A percentile compares a stretch with the other conserved stretches of the same genome.
Conservation (phyloP, 2,329 filamentous ascomycete genomes). For the Sporothrix sp. region DNA sequence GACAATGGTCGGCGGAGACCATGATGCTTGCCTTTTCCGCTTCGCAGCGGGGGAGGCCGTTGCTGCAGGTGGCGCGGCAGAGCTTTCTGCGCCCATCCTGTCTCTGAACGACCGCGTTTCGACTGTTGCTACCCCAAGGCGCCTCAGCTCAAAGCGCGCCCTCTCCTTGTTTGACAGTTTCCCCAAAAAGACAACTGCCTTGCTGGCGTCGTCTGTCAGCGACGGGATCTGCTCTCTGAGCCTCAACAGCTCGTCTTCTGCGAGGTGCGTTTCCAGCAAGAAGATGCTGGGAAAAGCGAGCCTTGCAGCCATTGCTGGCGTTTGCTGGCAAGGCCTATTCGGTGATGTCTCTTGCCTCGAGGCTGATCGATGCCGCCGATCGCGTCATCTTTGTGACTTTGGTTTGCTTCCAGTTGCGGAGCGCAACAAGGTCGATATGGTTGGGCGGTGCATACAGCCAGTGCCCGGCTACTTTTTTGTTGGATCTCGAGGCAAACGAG, state of each 20-base stretch:
- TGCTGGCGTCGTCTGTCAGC: slow-evolving; percentile 60
- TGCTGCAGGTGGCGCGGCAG: too few relatives aligned
- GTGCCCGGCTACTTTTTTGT: too few relatives aligned
- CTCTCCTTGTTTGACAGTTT: slow-evolving; percentile 60
- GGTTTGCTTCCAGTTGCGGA: too few relatives aligned
- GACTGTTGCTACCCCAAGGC: slow-evolving; percentile 50
- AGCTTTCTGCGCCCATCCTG: not conserved
- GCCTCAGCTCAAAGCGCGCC: slow-evolving; percentile 67
- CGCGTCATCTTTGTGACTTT: not conserved
- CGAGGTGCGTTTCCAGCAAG: slow-evolving; percentile 61
- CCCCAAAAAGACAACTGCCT: slow-evolving; percentile 66
- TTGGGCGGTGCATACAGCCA: too few relatives aligned
- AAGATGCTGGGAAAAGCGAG: slow-evolving; percentile 54
- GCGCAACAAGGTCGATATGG: not conserved
- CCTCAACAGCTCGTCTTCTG: slow-evolving; percentile 49
- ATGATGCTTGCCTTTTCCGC: slow-evolving; percentile 5
- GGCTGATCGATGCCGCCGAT: not conserved
- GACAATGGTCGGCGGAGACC: not conserved
- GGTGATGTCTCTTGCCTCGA: not conserved
- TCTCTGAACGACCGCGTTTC: slow-evolving; percentile 19
- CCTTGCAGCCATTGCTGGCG: not conserved
- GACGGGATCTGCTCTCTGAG: slow-evolving; percentile 55
- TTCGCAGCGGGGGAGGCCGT: slow-evolving; percentile 13
- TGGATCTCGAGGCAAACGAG: too few relatives aligned
- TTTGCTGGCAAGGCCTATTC: not conserved